Evolutionary conservation across 805 yeast genomes (phyloP).

Genomic region (Candida arabinofermentans): DNA sequence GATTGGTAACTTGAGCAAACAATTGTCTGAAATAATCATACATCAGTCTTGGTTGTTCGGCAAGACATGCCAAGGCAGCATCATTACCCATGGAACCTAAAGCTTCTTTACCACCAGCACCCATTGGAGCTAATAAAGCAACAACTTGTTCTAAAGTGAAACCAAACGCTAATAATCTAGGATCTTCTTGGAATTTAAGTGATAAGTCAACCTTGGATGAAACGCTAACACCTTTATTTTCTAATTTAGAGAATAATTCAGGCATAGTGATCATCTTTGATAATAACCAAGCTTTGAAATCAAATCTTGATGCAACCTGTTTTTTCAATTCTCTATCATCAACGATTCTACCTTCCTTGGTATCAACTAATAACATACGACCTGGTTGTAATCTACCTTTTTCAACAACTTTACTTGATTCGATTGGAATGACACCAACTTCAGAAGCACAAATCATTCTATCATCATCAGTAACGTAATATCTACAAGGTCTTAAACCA

Average conservation of each 20-base stretch:
- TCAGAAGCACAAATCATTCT: constrained; percentile 97
- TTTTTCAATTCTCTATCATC: constrained; percentile 87
- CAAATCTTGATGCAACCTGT: constrained; percentile 74
- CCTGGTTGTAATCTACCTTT: constrained; percentile 97
- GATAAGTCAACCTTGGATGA: constrained; percentile 27
- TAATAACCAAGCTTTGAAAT: constrained; percentile 90
- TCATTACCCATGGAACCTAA: constrained; percentile 99
- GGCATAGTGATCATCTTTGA: constrained; percentile 83
- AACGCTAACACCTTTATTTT: constrained; percentile 32
- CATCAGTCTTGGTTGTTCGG: constrained; percentile 85
- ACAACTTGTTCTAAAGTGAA: constrained; percentile 92
- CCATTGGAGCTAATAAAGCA: constrained; percentile 88
- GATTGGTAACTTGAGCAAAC: constrained; percentile 98
- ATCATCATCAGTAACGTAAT: constrained; percentile 91
- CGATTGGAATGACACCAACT: constrained; percentile 93
- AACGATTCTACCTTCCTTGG: constrained; percentile 86
- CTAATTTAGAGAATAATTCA: constrained; percentile 63
- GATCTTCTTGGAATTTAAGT: constrained; percentile 68
- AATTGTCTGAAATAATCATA: constrained; percentile 94
- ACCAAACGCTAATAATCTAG: constrained; percentile 81
- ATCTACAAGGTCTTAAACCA: constrained; percentile 97
- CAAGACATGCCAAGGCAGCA: constrained; percentile 89
- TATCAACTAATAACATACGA: constrained; percentile 91
- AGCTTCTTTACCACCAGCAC: constrained; percentile 85
- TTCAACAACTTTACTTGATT: constrained; percentile 72